These are phyloP conservation scores for Dendrothele bispora DNA, from an alignment of 768 basidiomycete genomes.

Conservation along the genomic window DNA sequence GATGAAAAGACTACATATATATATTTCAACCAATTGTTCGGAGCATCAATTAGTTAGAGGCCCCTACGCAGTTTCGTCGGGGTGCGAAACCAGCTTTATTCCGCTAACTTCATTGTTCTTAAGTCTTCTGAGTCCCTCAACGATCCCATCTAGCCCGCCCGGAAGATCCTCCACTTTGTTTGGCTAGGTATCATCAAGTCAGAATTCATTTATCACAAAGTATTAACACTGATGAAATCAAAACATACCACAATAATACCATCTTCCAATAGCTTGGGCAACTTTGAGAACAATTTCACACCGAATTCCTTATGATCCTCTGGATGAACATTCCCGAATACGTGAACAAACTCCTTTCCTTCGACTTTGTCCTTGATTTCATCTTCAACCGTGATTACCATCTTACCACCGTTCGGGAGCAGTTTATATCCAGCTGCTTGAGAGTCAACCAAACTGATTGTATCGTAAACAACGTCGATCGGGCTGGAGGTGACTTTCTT, in stretches of 20 bases:
- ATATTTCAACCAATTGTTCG: too few species aligned
- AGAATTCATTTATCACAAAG: too few species aligned
- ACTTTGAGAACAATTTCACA: neutral
- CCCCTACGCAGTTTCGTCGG: neutral
- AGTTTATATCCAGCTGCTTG: neutral
- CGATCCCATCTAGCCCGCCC: constrained; percentile 1
- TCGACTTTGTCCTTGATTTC: neutral
- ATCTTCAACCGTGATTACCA: neutral
- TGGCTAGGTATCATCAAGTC: too few species aligned
- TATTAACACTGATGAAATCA: neutral
- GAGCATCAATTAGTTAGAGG: too few species aligned
- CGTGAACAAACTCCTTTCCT: neutral
- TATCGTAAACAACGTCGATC: constrained; percentile 2
- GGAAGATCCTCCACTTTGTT: neutral
- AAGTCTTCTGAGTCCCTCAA: neutral
- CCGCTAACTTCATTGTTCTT: constrained; percentile 1
- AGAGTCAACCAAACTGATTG: neutral
- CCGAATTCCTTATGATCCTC: constrained; percentile 1
- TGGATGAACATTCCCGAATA: neutral
- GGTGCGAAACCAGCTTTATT: constrained; percentile 3
- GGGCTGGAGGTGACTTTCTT: neutral
- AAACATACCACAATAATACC: constrained; percentile 2
- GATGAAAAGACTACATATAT: too few species aligned
- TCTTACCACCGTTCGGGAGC: constrained; percentile 1
- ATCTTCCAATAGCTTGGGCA: neutral